These are phyloP conservation scores for Termitomyces sp. DNA, from an alignment of 768 basidiomycete species.

Conservation along the genomic window DNA sequence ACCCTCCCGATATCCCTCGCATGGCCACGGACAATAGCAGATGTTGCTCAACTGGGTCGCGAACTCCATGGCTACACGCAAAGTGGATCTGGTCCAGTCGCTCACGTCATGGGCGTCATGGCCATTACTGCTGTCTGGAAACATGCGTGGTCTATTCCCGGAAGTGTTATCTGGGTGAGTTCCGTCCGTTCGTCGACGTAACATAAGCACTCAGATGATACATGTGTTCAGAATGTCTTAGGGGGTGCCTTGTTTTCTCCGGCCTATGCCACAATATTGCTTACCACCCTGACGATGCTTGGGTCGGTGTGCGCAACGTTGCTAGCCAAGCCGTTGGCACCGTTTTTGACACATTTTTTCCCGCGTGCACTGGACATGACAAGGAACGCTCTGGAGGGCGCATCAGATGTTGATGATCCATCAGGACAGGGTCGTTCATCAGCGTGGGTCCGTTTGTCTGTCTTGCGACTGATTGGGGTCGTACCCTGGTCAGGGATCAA, in stretches of 20 bases:
- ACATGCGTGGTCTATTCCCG: conserved; percentile 96
- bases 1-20: conserved; percentile 74
- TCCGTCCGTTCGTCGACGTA: conserved; percentile 6
- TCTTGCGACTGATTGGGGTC: conserved; percentile 87
- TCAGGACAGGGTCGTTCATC: conserved; percentile 35
- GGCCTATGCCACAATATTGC: conserved; percentile 71
- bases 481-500: conserved; percentile 98
- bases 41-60: conserved; percentile 70
- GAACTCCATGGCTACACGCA: conserved; percentile 79
- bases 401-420: conserved; percentile 42
- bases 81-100: conserved; percentile 56
- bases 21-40: conserved; percentile 74
- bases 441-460: conserved; percentile 82
- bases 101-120: conserved; percentile 81
- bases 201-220: conserved; percentile 3
- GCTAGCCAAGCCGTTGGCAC: conserved; percentile 80
- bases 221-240: conserved; percentile 69
- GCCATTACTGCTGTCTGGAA: conserved; percentile 89
- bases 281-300: conserved; percentile 82
- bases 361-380: conserved; percentile 86
- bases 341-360: conserved; percentile 76
- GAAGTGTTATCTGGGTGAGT: conserved; percentile 86
- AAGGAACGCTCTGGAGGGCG: conserved; percentile 72
- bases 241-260: conserved; percentile 87
- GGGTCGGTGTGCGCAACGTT: conserved; percentile 82